phyloP scores from a whole-genome alignment of 805 yeast genomes.

The Debaryomyces castellii region DNA sequence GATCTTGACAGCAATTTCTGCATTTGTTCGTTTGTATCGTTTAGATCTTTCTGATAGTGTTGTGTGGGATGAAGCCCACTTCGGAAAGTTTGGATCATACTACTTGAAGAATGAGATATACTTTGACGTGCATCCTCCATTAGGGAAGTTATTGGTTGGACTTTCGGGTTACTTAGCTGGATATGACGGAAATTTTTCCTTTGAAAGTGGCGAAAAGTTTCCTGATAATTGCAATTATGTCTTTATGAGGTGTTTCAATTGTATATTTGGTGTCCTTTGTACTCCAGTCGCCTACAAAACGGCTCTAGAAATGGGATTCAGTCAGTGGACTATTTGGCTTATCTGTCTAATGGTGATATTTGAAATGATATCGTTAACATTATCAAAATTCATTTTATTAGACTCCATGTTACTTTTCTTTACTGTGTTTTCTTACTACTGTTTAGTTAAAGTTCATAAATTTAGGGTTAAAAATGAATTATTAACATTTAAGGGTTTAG shows the following conservation, averaged over 20 bases:
- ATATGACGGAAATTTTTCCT: slow-evolving; percentile 84
- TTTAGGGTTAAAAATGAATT: slow-evolving; percentile 38
- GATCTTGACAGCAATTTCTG: slow-evolving; percentile 35
- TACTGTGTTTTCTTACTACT: slow-evolving; percentile 53
- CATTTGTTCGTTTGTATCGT: slow-evolving; percentile 64
- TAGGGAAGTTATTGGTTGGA: slow-evolving; percentile 92
- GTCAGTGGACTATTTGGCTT: slow-evolving; percentile 71
- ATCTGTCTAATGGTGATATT: slow-evolving; percentile 76
- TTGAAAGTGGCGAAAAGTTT: slow-evolving; percentile 77
- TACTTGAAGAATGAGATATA: slow-evolving; percentile 86
- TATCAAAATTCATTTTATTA: slow-evolving; percentile 84
- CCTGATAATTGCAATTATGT: slow-evolving; percentile 79
- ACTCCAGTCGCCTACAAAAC: slow-evolving; percentile 88
- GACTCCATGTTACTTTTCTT: slow-evolving; percentile 91
- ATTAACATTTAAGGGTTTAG: slow-evolving; percentile 40
- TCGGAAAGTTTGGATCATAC: slow-evolving; percentile 94
- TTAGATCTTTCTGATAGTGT: slow-evolving; percentile 73
- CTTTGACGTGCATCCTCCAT: slow-evolving; percentile 96
- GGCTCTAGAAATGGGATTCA: slow-evolving; percentile 71
- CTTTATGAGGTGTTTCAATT: slow-evolving; percentile 86
- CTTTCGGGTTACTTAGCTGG: slow-evolving; percentile 84
- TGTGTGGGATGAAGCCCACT: slow-evolving; percentile 98
- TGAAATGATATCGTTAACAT: slow-evolving; percentile 80
- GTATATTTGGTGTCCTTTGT: slow-evolving; percentile 76
- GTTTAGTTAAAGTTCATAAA: slow-evolving; percentile 47